Evolutionary conservation across 1,139 yeast species (phyloP).

Genomic region (Yamadazyma membranifaciens): DNA sequence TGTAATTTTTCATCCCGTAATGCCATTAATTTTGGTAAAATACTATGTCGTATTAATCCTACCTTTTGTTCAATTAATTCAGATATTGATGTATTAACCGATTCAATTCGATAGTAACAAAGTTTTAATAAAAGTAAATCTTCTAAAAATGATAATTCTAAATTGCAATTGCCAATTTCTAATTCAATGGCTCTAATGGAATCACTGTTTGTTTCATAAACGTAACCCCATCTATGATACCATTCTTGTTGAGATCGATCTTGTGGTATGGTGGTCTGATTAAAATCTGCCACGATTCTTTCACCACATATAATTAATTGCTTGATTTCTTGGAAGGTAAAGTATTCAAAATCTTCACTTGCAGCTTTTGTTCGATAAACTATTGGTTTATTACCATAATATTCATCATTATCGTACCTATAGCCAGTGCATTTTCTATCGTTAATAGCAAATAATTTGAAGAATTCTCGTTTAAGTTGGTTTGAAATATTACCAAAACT

Average conservation of each 20-base stretch:
- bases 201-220: constrained; percentile 14
- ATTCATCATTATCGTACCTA: too few species aligned
- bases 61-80: constrained; percentile 12
- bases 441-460: constrained; percentile 8
- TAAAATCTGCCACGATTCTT: constrained; percentile 10
- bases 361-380: constrained; percentile 6
- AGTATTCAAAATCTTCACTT: constrained; percentile 10
- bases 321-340: constrained; percentile 13
- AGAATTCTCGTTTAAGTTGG: constrained; percentile 17
- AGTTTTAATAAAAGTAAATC: constrained; percentile 8
- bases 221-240: constrained; percentile 18
- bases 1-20: constrained; percentile 6
- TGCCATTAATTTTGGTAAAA: constrained; percentile 10
- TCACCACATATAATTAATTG: constrained; percentile 12
- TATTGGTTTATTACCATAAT: background rate
- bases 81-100: constrained; percentile 4
- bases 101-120: constrained; percentile 1
- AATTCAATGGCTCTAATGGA: constrained; percentile 14
- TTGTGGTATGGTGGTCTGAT: background rate
- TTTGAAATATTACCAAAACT: constrained; percentile 18
- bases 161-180: constrained; percentile 11
- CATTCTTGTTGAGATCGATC: constrained; percentile 12
- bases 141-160: constrained; percentile 16
- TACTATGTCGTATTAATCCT: constrained; percentile 6
- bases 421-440: background rate